Conservation (phyloP, 306 rosid species). For the Delonix regia region DNA sequence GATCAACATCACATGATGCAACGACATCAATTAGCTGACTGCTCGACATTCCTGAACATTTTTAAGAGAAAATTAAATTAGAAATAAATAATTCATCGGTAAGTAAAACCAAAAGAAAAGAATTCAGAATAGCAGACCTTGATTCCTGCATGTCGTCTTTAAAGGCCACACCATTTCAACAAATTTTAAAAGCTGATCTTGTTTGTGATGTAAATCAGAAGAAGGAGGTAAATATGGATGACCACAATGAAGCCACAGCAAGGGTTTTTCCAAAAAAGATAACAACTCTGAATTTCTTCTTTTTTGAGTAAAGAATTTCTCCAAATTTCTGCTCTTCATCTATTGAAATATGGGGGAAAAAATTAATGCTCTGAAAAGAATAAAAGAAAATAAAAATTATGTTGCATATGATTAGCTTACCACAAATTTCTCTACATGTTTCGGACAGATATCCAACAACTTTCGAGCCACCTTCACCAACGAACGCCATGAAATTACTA, state of each 20-base stretch:
- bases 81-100: background rate
- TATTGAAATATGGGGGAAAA: slow-evolving; percentile 31
- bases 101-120: slow-evolving; percentile 16
- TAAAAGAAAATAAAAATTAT: background rate
- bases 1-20: slow-evolving; percentile 52
- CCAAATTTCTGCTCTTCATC: slow-evolving; percentile 58
- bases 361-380: background rate
- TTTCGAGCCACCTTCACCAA: slow-evolving; percentile 63
- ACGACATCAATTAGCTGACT: slow-evolving; percentile 45
- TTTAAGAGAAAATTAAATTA: background rate
- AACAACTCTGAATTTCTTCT: slow-evolving; percentile 42
- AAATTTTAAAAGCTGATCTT: slow-evolving; percentile 54
- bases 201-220: slow-evolving; percentile 57
- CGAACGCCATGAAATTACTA: slow-evolving; percentile 63
- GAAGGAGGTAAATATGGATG: slow-evolving; percentile 77
- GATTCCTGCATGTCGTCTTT: slow-evolving; percentile 39
- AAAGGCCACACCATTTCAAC: slow-evolving; percentile 72
- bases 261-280: slow-evolving; percentile 59
- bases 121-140: slow-evolving; percentile 48
- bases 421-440: slow-evolving; percentile 57
- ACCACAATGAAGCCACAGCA: slow-evolving; percentile 92
- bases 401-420: slow-evolving; percentile 47
- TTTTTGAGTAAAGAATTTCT: slow-evolving; percentile 20
- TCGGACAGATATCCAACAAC: slow-evolving; percentile 55
- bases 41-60: slow-evolving; percentile 40